Conservation (phyloP, 2,329 filamentous ascomycete genomes). For the Hymenoscyphus linearis region DNA sequence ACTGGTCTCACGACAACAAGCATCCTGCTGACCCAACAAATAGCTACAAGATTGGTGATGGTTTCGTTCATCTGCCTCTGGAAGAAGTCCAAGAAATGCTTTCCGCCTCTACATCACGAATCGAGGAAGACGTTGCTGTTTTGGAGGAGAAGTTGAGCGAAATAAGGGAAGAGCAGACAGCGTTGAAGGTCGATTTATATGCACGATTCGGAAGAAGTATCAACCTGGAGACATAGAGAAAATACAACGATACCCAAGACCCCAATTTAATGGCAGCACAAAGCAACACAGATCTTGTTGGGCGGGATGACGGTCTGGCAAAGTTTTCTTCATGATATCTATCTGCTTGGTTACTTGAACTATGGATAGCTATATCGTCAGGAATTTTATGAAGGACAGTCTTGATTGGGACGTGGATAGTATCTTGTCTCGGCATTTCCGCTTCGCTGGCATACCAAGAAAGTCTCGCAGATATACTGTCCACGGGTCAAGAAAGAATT, state of each 20-base stretch:
- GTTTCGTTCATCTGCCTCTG: constrained; percentile 83
- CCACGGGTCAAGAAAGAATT: not conserved
- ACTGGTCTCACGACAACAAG: not conserved
- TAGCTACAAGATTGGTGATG: constrained; percentile 95
- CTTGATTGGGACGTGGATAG: not conserved
- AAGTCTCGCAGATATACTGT: not conserved
- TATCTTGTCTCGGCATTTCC: not conserved
- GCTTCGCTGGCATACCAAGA: not conserved
- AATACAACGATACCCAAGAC: constrained; percentile 23
- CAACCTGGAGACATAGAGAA: constrained; percentile 77
- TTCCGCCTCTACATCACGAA: constrained; percentile 59
- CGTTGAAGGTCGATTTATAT: constrained; percentile 88
- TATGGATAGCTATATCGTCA: not conserved
- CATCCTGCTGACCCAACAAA: constrained; percentile 8
- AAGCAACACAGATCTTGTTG: not conserved
- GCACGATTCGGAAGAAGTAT: constrained; percentile 94
- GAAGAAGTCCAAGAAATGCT: constrained; percentile 85
- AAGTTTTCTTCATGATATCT: not conserved
- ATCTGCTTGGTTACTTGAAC: not conserved
- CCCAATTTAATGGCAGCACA: not conserved
- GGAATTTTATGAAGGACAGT: not conserved
- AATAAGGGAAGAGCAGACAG: constrained; percentile 79
- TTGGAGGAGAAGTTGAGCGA: constrained; percentile 72
- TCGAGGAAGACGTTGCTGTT: constrained; percentile 69
- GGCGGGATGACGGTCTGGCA: not conserved